These are phyloP conservation scores for Arthrocladium fulminans DNA, from an alignment of 2,329 filamentous ascomycete species.

Conservation along the genomic window DNA sequence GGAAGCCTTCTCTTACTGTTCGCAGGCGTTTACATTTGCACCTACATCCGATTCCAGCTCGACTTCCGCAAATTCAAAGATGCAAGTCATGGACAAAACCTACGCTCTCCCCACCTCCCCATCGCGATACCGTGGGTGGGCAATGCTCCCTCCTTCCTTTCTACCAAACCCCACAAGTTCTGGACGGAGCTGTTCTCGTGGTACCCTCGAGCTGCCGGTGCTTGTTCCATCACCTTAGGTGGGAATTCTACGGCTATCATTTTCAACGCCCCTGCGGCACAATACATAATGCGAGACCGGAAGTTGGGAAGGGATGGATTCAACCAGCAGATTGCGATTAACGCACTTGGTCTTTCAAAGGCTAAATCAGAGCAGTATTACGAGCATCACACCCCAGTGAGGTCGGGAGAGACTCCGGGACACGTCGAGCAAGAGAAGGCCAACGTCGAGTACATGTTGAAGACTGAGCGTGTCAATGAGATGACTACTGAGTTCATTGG, in stretches of 20 bases:
- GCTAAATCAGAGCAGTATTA: constrained; percentile 10
- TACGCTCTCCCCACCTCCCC: constrained; percentile 13
- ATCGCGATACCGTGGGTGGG: constrained; percentile 15
- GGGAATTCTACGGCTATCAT: constrained; percentile 11
- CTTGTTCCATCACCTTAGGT: constrained; percentile 11
- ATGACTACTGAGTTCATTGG: constrained; percentile 14
- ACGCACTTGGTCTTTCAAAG: constrained; percentile 10
- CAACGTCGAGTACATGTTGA: constrained; percentile 12
- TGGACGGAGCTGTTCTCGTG: constrained; percentile 12
- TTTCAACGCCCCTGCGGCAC: constrained; percentile 10
- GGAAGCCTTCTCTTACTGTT: not conserved
- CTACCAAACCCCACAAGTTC: constrained; percentile 14
- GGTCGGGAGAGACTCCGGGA: not conserved
- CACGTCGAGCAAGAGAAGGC: constrained; percentile 8
- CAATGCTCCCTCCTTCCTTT: constrained; percentile 13
- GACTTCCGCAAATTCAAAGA: not conserved
- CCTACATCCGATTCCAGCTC: not conserved
- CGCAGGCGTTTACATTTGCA: constrained; percentile 4
- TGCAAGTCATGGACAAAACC: not conserved
- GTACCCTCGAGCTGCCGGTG: constrained; percentile 6
- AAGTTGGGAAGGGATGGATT: constrained; percentile 11
- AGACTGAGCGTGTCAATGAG: constrained; percentile 11
- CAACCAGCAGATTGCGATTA: constrained; percentile 8
- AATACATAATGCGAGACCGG: constrained; percentile 12
- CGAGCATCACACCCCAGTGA: not conserved